Base-by-base conservation (phyloP, 192 early-diverging fungal species). In the Entophlyctis helioformis region DNA sequence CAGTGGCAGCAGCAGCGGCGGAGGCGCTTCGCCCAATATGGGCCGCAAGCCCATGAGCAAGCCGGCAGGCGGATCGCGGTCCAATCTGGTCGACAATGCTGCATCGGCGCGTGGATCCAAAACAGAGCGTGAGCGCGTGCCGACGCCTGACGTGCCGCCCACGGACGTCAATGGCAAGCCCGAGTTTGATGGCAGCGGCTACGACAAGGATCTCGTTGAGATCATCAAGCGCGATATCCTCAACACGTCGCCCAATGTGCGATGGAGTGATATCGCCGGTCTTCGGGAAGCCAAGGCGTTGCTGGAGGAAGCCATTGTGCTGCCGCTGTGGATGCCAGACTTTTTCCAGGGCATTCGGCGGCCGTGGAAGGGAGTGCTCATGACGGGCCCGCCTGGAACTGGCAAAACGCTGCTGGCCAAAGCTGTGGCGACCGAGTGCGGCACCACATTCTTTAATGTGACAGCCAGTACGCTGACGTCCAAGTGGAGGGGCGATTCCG, bases 251-350 rank as follows among this genome's bases (percentile, higher is more conserved):
- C 74, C 76, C 18, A 73, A 76, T 35, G 62, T 78, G 21, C 48
- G 47, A 39, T 78, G 76, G 76, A 46, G 41, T 9, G 71, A 78
- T 50, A 78, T 78, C 49, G 76, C 76, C 11, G 74, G 63, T 57
- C 50, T 78, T 28, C 46, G 71, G 16, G 74, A 79, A 38, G 71
- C 76, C 13, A 79, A 79, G 39, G 44, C 44, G 13, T 39, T 79
- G 21, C 54, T 79, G 27, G 76, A 78, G 55, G 76, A 79, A 59
- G 76, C 76, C 16, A 71, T 79, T 43, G 76, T 79, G 1, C 41
- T 79, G 8, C 76, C 76, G 1, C 45, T 78, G 16, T 78, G 74
- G 76, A 79, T 79, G 76, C 76, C 76, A 36, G 74, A 79, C 38
- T 79, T 51, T 48, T 79, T 79, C 49, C 58, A 75, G 51, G 74